phyloP scores from a whole-genome alignment of 345 rosid genomes.

The Cardamine occulta region DNA sequence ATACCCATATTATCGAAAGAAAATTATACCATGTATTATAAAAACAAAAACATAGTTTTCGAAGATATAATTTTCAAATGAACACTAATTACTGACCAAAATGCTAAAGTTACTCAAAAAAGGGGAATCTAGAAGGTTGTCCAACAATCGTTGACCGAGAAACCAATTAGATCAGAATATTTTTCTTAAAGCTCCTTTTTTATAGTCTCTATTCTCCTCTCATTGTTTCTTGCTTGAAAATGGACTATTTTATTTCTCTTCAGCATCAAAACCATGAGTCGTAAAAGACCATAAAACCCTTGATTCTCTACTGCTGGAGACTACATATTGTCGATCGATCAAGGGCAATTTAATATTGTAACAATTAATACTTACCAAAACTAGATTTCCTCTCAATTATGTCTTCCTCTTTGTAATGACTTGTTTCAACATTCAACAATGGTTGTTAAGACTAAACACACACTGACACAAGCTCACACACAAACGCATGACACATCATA shows the following conservation, averaged over 20 bases:
- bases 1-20: too few species aligned
- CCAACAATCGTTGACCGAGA: conserved; percentile 38
- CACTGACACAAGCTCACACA: conserved; percentile 30
- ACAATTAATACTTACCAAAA: conserved; percentile 1
- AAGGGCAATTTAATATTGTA: background rate
- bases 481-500: background rate
- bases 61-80: background rate
- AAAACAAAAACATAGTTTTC: background rate
- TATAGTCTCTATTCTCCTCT: background rate
- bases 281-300: conserved; percentile 9
- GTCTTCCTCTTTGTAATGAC: conserved; percentile 4
- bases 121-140: conserved; percentile 32
- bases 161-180: conserved; percentile 14
- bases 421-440: conserved; percentile 20
- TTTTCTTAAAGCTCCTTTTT: background rate
- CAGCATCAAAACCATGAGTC: background rate
- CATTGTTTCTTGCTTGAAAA: conserved; percentile 29
- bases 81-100: background rate
- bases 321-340: background rate
- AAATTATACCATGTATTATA: background rate
- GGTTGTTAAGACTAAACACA: conserved; percentile 42
- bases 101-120: background rate
- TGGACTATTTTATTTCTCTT: conserved; percentile 10
- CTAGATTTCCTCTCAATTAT: background rate
- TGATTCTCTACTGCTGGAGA: background rate